Evolutionary conservation across 768 basidiomycete species (phyloP).

Genomic region (Suillus plorans): DNA sequence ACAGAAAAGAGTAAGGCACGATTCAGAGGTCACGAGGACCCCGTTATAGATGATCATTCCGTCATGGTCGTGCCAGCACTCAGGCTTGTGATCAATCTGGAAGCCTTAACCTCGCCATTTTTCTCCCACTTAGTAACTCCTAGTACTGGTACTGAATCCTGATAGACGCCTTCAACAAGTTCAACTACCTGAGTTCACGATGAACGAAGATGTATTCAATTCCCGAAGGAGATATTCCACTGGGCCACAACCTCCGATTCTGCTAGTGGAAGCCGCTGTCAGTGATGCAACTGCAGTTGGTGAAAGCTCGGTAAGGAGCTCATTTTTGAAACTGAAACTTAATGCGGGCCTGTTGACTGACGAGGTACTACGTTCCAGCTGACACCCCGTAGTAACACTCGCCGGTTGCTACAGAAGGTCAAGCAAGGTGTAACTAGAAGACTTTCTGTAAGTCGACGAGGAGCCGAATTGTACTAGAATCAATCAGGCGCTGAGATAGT

Average conservation of each 20-base stretch:
- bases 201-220: not conserved
- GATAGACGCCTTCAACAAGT: not conserved
- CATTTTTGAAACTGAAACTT: not conserved
- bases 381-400: not conserved
- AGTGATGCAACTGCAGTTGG: not conserved
- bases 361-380: not conserved
- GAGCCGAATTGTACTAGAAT: not conserved
- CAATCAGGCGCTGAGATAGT: not conserved
- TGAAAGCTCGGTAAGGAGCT: not conserved
- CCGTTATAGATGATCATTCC: not conserved
- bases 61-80: no score
- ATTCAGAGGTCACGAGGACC: no score
- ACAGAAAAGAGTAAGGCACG: no score
- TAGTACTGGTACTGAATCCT: not conserved
- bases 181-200: not conserved
- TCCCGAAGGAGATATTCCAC: not conserved
- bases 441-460: not conserved
- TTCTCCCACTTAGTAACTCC: not conserved
- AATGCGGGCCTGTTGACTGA: not conserved
- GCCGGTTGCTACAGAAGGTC: not conserved
- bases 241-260: not conserved
- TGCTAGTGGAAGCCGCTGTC: not conserved
- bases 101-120: not conserved
- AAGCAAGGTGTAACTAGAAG: not conserved
- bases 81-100: no score